A percentile compares a stretch with the other conserved stretches of the same genome.
Evolutionary conservation across 73 alveolate genomes (phyloP).

Genomic region (Tetrahymena elliotti): DNA sequence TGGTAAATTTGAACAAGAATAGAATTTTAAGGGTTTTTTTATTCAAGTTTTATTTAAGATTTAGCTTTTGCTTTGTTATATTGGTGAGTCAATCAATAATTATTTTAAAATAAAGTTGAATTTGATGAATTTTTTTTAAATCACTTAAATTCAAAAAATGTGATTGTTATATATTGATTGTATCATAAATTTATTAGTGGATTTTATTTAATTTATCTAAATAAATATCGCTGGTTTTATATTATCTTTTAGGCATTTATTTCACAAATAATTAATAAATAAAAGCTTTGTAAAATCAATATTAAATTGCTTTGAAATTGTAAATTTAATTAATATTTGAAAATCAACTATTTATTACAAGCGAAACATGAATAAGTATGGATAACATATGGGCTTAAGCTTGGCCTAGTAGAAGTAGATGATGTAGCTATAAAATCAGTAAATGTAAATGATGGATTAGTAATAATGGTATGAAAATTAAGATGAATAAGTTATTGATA

Average conservation of each 20-base stretch:
- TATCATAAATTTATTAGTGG: neutral
- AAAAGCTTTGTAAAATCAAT: neutral
- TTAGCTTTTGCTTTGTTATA: neutral
- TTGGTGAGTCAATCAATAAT: neutral
- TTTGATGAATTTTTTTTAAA: neutral
- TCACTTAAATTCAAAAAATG: neutral
- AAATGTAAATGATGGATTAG: neutral
- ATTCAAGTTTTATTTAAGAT: neutral
- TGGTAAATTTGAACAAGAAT: too few relatives aligned
- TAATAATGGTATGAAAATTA: neutral
- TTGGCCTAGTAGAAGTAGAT: neutral
- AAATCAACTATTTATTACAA: neutral
- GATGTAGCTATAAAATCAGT: neutral
- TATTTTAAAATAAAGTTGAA: neutral
- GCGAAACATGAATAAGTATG: neutral
- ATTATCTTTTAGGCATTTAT: too few relatives aligned
- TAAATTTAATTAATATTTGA: neutral
- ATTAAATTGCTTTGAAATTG: neutral
- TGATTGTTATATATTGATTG: neutral
- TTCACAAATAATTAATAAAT: too few relatives aligned
- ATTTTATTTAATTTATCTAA: neutral
- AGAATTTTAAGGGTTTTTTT: too few relatives aligned
- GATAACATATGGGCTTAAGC: neutral
- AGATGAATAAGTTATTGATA: neutral
- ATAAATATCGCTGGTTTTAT: neutral